Evolutionary conservation across 352 stramenopile species (phyloP).

Genomic region (Pythium grandisporangium): DNA sequence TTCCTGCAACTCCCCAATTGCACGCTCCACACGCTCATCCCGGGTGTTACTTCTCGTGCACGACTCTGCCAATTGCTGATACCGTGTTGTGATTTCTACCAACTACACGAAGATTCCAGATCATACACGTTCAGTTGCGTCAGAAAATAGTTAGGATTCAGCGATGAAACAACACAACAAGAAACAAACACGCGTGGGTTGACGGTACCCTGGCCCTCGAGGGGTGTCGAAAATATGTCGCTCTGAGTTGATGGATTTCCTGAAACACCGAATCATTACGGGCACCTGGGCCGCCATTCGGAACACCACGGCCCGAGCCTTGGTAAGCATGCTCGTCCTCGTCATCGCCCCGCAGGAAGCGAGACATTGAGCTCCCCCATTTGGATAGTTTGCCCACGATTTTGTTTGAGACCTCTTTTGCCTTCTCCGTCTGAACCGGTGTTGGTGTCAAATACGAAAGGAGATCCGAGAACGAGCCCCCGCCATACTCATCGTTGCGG

Average conservation of each 20-base stretch:
- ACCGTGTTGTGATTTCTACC: constrained; percentile 63
- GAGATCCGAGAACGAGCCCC: constrained; percentile 35
- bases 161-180: not conserved
- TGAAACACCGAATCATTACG: constrained; percentile 14
- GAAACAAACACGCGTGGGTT: not conserved
- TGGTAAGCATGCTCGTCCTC: constrained; percentile 13
- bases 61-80: constrained; percentile 64
- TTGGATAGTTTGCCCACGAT: constrained; percentile 67
- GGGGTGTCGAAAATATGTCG: constrained; percentile 58
- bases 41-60: constrained; percentile 48
- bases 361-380: constrained; percentile 45
- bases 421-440: constrained; percentile 59
- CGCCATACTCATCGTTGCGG: not conserved
- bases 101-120: constrained; percentile 27
- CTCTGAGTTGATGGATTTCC: constrained; percentile 47
- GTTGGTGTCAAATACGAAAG: constrained; percentile 55
- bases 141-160: no score
- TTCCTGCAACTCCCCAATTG: constrained; percentile 58
- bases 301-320: not conserved
- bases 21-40: constrained; percentile 59
- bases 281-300: no score
- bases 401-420: constrained; percentile 77
- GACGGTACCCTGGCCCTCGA: constrained; percentile 44
- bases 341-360: constrained; percentile 61
- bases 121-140: no score